phyloP scores from a whole-genome alignment of 2,329 filamentous ascomycete species.

The Aspergillus spinulosporus region DNA sequence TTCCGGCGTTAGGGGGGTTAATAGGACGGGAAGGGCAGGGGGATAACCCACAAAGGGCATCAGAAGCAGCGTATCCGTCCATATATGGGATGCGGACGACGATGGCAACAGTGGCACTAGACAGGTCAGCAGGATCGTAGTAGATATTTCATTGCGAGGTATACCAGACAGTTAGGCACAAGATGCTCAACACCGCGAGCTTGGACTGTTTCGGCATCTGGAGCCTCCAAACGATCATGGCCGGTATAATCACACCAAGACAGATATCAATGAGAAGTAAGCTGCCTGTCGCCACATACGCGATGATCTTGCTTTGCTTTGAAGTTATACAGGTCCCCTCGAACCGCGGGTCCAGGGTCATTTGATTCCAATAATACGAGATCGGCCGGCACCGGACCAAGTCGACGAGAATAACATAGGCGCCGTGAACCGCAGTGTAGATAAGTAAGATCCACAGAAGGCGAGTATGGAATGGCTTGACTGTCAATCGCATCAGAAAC shows the following conservation, averaged over 20 bases:
- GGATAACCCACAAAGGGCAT: slow-evolving; percentile 34
- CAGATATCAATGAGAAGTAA: neutral
- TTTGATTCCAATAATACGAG: neutral
- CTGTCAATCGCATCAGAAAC: slow-evolving; percentile 54
- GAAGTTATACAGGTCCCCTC: neutral
- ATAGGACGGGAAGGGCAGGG: neutral
- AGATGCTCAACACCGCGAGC: slow-evolving; percentile 34
- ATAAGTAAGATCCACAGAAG: neutral
- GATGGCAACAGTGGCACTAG: slow-evolving; percentile 46
- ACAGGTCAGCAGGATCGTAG: neutral
- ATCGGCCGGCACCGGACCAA: neutral
- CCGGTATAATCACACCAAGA: slow-evolving; percentile 45
- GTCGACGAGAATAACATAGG: neutral
- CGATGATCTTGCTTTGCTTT: neutral
- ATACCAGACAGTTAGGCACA: slow-evolving; percentile 39
- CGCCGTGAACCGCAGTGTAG: neutral
- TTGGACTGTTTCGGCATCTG: slow-evolving; percentile 57
- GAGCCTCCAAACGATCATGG: slow-evolving; percentile 57
- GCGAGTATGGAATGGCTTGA: slow-evolving; percentile 47
- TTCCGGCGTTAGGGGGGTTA: too few relatives aligned
- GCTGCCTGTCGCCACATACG: neutral
- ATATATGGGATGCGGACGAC: slow-evolving; percentile 49
- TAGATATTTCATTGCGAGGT: neutral
- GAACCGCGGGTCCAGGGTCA: neutral
- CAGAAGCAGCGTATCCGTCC: slow-evolving; percentile 37